phyloP scores from a whole-genome alignment of 2,329 filamentous ascomycete species.

The Nemania abortiva region DNA sequence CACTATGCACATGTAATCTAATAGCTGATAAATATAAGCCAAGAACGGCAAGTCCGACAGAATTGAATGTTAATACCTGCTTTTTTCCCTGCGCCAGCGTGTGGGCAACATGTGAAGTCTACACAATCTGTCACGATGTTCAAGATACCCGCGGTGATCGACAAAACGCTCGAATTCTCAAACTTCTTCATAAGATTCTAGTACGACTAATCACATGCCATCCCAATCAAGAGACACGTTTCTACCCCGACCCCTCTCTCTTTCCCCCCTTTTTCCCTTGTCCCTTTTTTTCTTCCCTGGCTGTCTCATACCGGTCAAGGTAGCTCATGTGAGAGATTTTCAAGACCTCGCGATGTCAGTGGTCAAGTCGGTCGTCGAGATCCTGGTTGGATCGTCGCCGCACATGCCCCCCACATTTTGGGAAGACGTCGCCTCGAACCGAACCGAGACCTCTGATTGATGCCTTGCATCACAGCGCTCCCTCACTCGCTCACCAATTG shows the following conservation, averaged over 20 bases:
- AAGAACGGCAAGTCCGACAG: slow-evolving; percentile 10
- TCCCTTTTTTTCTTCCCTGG: not conserved
- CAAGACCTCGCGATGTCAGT: slow-evolving; percentile 18
- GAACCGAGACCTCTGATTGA: slow-evolving; percentile 21
- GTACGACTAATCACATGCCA: slow-evolving; percentile 27
- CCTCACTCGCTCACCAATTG: slow-evolving; percentile 26
- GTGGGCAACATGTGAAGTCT: not conserved
- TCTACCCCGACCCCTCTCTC: slow-evolving; percentile 5
- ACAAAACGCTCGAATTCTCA: slow-evolving; percentile 10
- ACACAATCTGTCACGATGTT: not conserved
- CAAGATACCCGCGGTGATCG: slow-evolving; percentile 1
- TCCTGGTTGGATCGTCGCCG: slow-evolving; percentile 36
- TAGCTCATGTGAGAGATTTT: slow-evolving; percentile 27
- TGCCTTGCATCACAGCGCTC: slow-evolving; percentile 10
- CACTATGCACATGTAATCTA: slow-evolving; percentile 50
- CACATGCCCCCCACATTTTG: slow-evolving; percentile 29
- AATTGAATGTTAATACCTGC: not conserved
- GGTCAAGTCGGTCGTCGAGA: not conserved
- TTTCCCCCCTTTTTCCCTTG: slow-evolving; percentile 1
- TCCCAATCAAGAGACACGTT: not conserved
- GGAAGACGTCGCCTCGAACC: slow-evolving; percentile 42
- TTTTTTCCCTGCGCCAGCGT: not conserved
- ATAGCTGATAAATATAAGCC: slow-evolving; percentile 38
- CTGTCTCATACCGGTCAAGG: slow-evolving; percentile 14
- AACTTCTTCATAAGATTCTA: not conserved